Evolutionary conservation across 2,329 filamentous ascomycete genomes (phyloP).

Genomic region (Penicillium capsulatum): DNA sequence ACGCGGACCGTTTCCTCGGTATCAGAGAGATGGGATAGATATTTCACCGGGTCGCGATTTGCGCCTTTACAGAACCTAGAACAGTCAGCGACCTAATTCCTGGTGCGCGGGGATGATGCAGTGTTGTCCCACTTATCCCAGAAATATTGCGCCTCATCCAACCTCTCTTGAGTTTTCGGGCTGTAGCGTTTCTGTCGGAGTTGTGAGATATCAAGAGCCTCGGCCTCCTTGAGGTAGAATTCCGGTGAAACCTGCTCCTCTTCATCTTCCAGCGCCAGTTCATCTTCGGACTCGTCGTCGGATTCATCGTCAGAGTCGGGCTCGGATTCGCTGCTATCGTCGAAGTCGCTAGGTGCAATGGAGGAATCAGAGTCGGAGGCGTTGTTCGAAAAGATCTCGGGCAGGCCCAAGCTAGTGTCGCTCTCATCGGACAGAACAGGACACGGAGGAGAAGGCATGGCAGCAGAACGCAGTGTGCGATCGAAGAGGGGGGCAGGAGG

Average conservation of each 20-base stretch:
- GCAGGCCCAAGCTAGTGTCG: not conserved
- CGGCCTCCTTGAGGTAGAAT: slow-evolving; percentile 23
- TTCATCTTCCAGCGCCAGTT: slow-evolving; percentile 9
- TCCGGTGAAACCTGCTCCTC: slow-evolving; percentile 16
- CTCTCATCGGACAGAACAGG: not conserved
- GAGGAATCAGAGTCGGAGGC: not conserved
- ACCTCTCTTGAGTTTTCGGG: slow-evolving; percentile 17
- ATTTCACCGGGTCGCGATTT: slow-evolving; percentile 4
- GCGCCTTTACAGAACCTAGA: not conserved
- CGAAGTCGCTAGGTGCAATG: not conserved
- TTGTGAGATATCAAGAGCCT: slow-evolving; percentile 24
- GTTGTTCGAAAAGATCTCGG: not conserved
- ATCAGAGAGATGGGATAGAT: slow-evolving; percentile 14
- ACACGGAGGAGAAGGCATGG: not conserved
- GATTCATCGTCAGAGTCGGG: slow-evolving; percentile 8
- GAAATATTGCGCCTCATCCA: slow-evolving; percentile 24
- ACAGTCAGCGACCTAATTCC: not conserved
- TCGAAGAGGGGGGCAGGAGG: not conserved
- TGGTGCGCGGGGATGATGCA: not conserved
- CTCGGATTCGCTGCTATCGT: slow-evolving; percentile 12
- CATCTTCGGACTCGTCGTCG: slow-evolving; percentile 9
- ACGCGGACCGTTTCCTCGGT: not conserved
- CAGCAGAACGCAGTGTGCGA: not conserved
- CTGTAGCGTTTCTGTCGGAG: slow-evolving; percentile 29
- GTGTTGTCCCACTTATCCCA: slow-evolving; percentile 21